Evolutionary conservation across 495 filamentous ascomycete species (phyloP), one percentile per base, ranked within the genome.

Genomic region (Aspergillus incahuasiensis): DNA sequence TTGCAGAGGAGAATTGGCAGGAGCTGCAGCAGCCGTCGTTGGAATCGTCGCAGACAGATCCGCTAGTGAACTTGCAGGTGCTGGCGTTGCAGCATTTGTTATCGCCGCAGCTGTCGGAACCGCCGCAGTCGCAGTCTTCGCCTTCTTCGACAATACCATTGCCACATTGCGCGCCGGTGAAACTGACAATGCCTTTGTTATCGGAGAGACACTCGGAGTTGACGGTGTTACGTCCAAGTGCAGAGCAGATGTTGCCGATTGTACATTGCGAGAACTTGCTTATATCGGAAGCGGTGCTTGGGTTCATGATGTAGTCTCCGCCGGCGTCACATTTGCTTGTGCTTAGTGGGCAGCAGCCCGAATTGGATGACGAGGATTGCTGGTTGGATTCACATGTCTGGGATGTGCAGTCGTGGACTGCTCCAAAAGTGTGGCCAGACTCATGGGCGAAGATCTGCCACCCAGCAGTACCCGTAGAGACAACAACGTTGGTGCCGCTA

Each of bases 371-470:
- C 9, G 78, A 78, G 21, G 77, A 72, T 30, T 77, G 77, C 28
- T 88, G 80, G 5, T 80, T 79, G 19, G 79, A 76, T 2, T 57
- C 45, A 68, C 94, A 97, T n/a, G 86, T 82, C 12, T 72, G 41
- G 0, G 74, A 63, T 5, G 80, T 85, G 68, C 94, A 98, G 71
- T 98, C 94, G 66, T 98, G 94, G 35, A 96, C 90, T 12, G 94
- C 95, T 40, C 94, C 94, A 63, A 96, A 96, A 0, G 90, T 97
- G 60, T 98, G 94, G 9, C 94, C 94, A 12, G 88, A 84, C 68
- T 98, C 95, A 63, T 98, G 94, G 20, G 94, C 92, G 72, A 97
- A 91, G 48, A 98, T 89, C 67, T 96, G 90, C 95, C 95, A 98
- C 61, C 95, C 90, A 19, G 82, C 87, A 2, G 70, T 70, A 11